Conservation (phyloP, 768 basidiomycete genomes). For the Hebeloma cylindrosporum region DNA sequence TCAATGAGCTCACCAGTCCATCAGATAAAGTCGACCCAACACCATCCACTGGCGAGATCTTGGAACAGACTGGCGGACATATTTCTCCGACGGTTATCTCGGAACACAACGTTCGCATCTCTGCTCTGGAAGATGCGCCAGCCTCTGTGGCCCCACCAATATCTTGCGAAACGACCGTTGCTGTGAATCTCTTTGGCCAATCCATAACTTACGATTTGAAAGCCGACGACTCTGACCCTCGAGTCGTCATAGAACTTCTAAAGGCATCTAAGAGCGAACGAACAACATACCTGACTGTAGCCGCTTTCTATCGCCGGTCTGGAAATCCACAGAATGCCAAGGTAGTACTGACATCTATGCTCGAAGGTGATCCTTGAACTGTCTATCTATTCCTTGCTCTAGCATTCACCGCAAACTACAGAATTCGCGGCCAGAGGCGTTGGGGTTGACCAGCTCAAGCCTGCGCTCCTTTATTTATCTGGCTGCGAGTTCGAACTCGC, state of each 20-base stretch:
- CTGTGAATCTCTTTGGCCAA: constrained; percentile 40
- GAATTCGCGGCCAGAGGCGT: constrained; percentile 41
- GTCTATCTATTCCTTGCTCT: neutral
- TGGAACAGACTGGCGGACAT: neutral
- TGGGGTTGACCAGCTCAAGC: constrained; percentile 40
- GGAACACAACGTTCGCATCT: too few species aligned
- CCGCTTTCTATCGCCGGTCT: constrained; percentile 49
- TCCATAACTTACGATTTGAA: constrained; percentile 43
- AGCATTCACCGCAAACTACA: constrained; percentile 22
- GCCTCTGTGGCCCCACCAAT: constrained; percentile 14
- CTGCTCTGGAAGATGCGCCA: constrained; percentile 8
- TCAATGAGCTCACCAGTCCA: too few species aligned
- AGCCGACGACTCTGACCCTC: constrained; percentile 42
- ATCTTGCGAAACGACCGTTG: constrained; percentile 28
- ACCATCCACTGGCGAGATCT: too few species aligned
- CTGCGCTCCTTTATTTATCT: constrained; percentile 52
- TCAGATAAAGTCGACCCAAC: too few species aligned
- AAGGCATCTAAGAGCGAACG: constrained; percentile 44
- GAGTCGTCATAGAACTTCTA: constrained; percentile 45
- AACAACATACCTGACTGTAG: constrained; percentile 58
- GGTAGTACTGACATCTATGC: constrained; percentile 42
- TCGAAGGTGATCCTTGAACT: constrained; percentile 39
- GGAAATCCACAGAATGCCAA: constrained; percentile 48
- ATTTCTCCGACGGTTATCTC: neutral
- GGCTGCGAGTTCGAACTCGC: constrained; percentile 54